Conservation (phyloP, 257 asterid genomes). For the Forsythia suspensa region DNA sequence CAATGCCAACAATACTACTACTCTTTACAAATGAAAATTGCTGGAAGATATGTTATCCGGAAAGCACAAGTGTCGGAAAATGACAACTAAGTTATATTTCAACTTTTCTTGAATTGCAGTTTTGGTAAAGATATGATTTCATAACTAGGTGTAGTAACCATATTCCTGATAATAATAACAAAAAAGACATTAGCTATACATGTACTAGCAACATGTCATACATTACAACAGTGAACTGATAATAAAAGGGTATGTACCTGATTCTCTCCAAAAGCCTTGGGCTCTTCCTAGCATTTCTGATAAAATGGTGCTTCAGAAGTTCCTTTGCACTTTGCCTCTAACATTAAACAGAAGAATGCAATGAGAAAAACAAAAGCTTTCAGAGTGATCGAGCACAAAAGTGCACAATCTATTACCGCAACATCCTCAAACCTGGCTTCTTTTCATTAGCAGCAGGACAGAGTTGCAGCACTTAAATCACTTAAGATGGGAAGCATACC, state of each 20-base stretch:
- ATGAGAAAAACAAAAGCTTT: neutral
- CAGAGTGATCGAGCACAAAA: slow-evolving; percentile 1
- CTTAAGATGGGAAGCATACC: slow-evolving; percentile 14
- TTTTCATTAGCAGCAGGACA: neutral
- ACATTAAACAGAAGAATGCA: slow-evolving; percentile 14
- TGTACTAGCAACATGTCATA: neutral
- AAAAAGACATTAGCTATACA: slow-evolving; percentile 7
- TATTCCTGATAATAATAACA: neutral
- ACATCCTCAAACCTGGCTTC: neutral
- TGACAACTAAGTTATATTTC: neutral
- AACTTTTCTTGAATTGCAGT: too few species aligned
- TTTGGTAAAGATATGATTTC: neutral
- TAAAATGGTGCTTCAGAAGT: slow-evolving; percentile 85
- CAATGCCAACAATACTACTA: too few species aligned
- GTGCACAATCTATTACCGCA: too few species aligned
- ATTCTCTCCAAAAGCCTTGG: slow-evolving; percentile 92
- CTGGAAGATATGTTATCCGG: too few species aligned
- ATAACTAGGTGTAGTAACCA: neutral
- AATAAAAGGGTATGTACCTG: slow-evolving; percentile 46
- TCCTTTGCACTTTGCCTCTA: slow-evolving; percentile 97
- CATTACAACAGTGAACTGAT: slow-evolving; percentile 2
- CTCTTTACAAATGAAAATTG: too few species aligned
- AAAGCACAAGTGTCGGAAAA: neutral
- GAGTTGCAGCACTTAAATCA: neutral
- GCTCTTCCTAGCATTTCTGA: slow-evolving; percentile 85